Percentiles rank a stretch among this genome's conserved stretches.
Conservation (phyloP, 805 yeast genomes). For the Blastobotrys chiropterorum region DNA sequence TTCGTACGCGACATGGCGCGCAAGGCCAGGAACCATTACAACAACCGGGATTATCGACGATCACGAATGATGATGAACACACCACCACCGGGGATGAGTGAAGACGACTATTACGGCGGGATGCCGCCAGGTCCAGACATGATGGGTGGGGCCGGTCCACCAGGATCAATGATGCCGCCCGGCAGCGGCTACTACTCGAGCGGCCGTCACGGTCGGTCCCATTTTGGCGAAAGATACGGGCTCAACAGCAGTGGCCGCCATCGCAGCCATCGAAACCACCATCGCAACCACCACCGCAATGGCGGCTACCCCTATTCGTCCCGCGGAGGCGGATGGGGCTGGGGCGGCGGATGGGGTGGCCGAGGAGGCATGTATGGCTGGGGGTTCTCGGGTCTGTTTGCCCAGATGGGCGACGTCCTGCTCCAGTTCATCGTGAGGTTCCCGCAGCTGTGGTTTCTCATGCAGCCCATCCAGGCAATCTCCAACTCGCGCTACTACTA, state of each 20-base stretch:
- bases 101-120: background rate
- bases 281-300: background rate
- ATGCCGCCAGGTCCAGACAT: background rate
- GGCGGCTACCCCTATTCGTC: background rate
- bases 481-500: conserved; percentile 4
- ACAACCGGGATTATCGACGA: background rate
- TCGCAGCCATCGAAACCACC: background rate
- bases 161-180: background rate
- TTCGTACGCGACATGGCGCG: background rate
- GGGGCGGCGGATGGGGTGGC: background rate
- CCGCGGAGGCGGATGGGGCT: background rate
- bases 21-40: background rate
- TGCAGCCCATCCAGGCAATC: conserved; percentile 8
- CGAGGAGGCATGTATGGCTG: background rate
- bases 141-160: background rate
- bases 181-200: background rate
- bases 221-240: background rate
- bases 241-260: background rate
- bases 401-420: conserved; percentile 3
- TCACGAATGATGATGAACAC: background rate
- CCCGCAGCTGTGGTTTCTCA: conserved; percentile 8
- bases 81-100: background rate
- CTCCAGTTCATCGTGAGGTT: conserved; percentile 7
- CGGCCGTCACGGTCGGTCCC: background rate
- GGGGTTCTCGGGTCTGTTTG: background rate